Evolutionary conservation across 208 protist species (phyloP).

Genomic region (Leishmania martiniquensis): DNA sequence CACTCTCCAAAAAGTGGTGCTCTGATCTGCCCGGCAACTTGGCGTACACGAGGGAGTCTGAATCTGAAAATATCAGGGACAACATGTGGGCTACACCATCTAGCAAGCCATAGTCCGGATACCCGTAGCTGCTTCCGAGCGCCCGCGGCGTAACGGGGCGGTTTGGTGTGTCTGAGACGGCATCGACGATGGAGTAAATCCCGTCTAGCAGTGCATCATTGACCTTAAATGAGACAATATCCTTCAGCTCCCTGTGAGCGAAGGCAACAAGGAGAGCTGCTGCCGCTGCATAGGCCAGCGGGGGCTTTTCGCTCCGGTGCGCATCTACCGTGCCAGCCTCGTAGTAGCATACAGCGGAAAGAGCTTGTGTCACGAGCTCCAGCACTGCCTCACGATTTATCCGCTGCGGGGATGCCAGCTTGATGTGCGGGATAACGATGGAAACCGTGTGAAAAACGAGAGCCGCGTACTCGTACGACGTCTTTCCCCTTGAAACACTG

Average conservation of each 20-base stretch:
- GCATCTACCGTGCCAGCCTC: constrained; percentile 20
- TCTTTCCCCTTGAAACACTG: constrained; percentile 39
- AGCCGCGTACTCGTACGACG: constrained; percentile 61
- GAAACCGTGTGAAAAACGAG: constrained; percentile 79
- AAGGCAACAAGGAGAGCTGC: constrained; percentile 78
- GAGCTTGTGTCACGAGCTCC: constrained; percentile 57
- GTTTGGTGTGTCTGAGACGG: constrained; percentile 29
- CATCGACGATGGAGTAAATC: constrained; percentile 50
- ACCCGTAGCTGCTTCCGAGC: constrained; percentile 88
- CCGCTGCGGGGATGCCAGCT: constrained; percentile 80
- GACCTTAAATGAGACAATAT: constrained; percentile 73
- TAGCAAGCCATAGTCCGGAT: constrained; percentile 86
- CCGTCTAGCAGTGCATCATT: constrained; percentile 52
- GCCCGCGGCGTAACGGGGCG: constrained; percentile 55
- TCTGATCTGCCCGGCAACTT: constrained; percentile 19
- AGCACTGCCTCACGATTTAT: constrained; percentile 74
- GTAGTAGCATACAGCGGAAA: constrained; percentile 75
- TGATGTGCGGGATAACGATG: constrained; percentile 84
- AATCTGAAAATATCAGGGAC: constrained; percentile 80
- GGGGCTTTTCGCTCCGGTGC: constrained; percentile 29
- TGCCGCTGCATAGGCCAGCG: constrained; percentile 72
- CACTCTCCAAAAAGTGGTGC: constrained; percentile 56
- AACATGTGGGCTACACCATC: constrained; percentile 91
- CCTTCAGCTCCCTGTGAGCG: constrained; percentile 83
- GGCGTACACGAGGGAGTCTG: constrained; percentile 72